Evolutionary conservation across 768 basidiomycete species (phyloP).

Genomic region (Lentinus brumalis): DNA sequence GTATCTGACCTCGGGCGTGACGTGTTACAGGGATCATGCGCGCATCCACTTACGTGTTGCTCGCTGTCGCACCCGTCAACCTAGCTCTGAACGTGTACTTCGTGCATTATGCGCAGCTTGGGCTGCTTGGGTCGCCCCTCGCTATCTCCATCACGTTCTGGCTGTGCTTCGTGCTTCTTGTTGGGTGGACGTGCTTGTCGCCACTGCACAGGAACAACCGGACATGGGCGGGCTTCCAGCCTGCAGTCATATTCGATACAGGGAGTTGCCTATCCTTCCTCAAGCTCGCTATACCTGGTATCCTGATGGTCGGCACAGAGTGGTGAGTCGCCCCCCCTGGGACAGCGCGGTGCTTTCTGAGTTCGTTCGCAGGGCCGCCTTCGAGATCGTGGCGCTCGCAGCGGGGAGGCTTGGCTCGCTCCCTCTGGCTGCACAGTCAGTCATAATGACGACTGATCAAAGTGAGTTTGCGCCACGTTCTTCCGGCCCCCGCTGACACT

Average conservation of each 20-base stretch:
- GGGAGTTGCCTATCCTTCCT: conserved; percentile 59
- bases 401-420: conserved; percentile 71
- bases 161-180: conserved; percentile 61
- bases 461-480: conserved; percentile 39
- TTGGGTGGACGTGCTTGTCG: conserved; percentile 51
- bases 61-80: conserved; percentile 69
- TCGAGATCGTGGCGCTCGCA: conserved; percentile 79
- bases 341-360: not conserved
- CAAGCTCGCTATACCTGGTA: conserved; percentile 72
- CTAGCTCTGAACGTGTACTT: conserved; percentile 57
- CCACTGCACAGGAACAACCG: conserved; percentile 54
- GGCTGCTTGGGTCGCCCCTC: conserved; percentile 65
- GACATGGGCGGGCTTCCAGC: conserved; percentile 65
- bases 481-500: not conserved
- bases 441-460: conserved; percentile 82
- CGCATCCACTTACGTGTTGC: conserved; percentile 64
- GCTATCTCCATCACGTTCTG: conserved; percentile 73
- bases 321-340: conserved; percentile 47
- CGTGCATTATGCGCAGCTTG: conserved; percentile 65
- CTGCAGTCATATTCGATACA: conserved; percentile 45
- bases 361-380: conserved; percentile 61
- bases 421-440: conserved; percentile 72
- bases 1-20: not conserved
- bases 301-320: conserved; percentile 80
- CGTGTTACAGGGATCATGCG: conserved; percentile 65